Base-by-base conservation (phyloP, 2,329 filamentous ascomycete genomes). In the Xylariaceae sp. region DNA sequence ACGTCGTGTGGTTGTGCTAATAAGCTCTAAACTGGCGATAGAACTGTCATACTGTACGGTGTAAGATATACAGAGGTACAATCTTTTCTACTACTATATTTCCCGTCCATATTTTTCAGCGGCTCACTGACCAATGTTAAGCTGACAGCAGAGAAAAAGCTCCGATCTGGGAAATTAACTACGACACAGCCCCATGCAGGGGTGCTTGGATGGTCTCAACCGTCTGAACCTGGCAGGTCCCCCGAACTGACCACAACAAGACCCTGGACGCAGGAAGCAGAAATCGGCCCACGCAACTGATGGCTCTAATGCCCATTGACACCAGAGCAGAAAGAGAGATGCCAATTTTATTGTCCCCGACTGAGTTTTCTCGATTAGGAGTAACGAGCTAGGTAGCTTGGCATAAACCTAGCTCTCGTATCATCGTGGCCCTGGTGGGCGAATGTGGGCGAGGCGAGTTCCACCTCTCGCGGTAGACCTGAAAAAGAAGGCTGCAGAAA, bases 161-260 rank as follows among this genome's bases (percentile, higher is more conserved):
- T 41, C 36, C 41, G n/a, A 8, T 34, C 53, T 53, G 49, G 45
- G 50, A 61, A 61, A 61, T 61, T 50, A 61, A 43, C 28, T 44
- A 53, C 21, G 37, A 44, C 54, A 58, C 54, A 58, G 55, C n/a
- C 58, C 58, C 29, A 37, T 46, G 47, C 55, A 61, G 51, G 54
- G 58, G 47, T 50, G 16, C 3, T 11, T 49, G 21, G 45, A 52
- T 11, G 36, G 19, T 5, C 8, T 34, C 19, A 24, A 41, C n/a
- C n/a, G 39, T 46, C 41, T 45, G 31, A 57, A 50, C 40, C 26
- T 21, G 51, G 52, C 41, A 51, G 40, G 53, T 57, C 28, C 36
- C 54, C 21, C 29, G 17, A n/a, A 8, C 11, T 33, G 33, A 9
- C 28, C 29, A 48, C 29, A 21, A 21, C 17, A n/a, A n/a, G 8